A percentile compares a stretch with the other conserved stretches of the same genome.
phyloP scores from a whole-genome alignment of 805 yeast species.

The Kurtzmaniella cleridarum region DNA sequence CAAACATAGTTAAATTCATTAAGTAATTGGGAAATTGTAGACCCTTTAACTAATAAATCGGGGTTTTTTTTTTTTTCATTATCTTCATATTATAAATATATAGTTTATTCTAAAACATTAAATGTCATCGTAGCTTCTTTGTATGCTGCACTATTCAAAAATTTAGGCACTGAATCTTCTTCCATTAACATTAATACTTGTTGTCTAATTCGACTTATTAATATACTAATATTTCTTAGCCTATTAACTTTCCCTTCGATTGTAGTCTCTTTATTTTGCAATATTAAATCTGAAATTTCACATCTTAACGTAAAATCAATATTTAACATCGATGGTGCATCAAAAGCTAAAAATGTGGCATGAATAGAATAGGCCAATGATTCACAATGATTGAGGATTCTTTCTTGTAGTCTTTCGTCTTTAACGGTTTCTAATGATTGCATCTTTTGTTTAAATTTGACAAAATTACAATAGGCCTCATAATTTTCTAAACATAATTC shows the following conservation, averaged over 20 bases:
- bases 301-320: conserved; percentile 51
- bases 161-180: conserved; percentile 69
- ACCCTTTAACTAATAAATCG: too few relatives aligned
- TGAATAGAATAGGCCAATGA: conserved; percentile 61
- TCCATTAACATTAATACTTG: conserved; percentile 60
- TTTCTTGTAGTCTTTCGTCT: conserved; percentile 5
- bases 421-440: conserved; percentile 26
- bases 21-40: too few relatives aligned
- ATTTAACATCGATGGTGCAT: conserved; percentile 67
- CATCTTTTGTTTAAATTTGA: conserved; percentile 45
- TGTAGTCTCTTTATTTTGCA: conserved; percentile 12
- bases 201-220: conserved; percentile 44
- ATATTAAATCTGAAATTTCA: conserved; percentile 28
- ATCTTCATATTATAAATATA: neutral
- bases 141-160: conserved; percentile 32
- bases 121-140: conserved; percentile 10
- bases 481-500: conserved; percentile 72
- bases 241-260: conserved; percentile 7
- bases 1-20: too few relatives aligned
- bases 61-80: too few relatives aligned
- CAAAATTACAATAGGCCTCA: conserved; percentile 62
- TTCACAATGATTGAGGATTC: conserved; percentile 34
- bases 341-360: conserved; percentile 57
- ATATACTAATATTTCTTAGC: conserved; percentile 17
- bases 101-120: neutral